Evolutionary conservation across 345 rosid species (phyloP).

Genomic region (Euphorbia pulcherrima): DNA sequence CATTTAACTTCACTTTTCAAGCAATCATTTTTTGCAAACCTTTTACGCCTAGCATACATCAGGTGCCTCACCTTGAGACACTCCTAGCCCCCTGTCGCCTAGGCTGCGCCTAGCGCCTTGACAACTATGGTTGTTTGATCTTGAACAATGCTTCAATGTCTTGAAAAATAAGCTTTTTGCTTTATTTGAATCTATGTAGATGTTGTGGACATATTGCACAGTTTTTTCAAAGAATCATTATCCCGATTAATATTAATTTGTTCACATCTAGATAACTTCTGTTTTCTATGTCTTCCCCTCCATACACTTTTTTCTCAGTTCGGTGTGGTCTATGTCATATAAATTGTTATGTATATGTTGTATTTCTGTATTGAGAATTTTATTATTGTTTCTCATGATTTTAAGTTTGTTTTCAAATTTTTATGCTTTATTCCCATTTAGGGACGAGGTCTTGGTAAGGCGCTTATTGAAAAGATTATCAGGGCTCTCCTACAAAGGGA

Average conservation of each 20-base stretch:
- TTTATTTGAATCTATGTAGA: background rate
- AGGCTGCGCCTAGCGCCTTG: no score
- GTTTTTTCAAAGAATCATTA: background rate
- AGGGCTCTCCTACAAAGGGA: slow-evolving; percentile 86
- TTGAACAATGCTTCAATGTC: background rate
- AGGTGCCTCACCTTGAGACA: no score
- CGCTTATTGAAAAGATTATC: slow-evolving; percentile 78
- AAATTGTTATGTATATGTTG: background rate
- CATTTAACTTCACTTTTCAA: no score
- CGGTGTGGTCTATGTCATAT: background rate
- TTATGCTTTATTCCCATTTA: slow-evolving; percentile 27
- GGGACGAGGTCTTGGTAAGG: slow-evolving; percentile 97
- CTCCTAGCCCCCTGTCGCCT: no score
- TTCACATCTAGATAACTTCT: no score
- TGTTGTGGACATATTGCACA: background rate
- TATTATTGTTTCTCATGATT: background rate
- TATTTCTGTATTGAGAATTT: background rate
- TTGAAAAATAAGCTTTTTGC: slow-evolving; percentile 7
- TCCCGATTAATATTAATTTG: background rate
- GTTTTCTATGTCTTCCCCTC: background rate
- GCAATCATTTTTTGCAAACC: no score
- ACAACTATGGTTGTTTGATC: no score
- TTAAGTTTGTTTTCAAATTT: slow-evolving; percentile 3
- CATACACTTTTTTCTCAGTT: background rate
- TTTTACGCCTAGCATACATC: no score